Evolutionary conservation across 169 alveolate genomes (phyloP), one percentile per base, ranked within the genome.

Genomic region (Neospora caninum): DNA sequence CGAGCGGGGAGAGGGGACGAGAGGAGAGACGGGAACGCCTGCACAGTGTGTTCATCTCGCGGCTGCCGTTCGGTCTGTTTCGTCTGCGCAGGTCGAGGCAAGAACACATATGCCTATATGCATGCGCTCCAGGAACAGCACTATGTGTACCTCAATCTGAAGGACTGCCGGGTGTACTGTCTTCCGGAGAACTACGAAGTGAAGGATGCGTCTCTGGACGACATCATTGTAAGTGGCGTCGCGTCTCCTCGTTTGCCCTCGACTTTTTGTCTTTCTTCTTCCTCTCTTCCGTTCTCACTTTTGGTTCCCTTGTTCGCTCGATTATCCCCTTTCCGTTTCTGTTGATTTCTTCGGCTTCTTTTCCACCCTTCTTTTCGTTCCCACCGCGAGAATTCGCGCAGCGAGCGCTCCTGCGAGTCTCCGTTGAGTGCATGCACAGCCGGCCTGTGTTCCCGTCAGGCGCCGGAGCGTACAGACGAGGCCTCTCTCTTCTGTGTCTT

Each of bases 181-280:
- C 96, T 99, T 0, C 99, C 99, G 39, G 99, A 99, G 93, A 98
- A 98, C 89, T 99, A 98, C 95, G 99, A 97, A 93, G 99, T 99
- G 49, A 97, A 97, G 45, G 99, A 99, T 91, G 98, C 98, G 73
- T 98, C 99, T 43, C 96, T 99, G 86, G 98, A 98, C 91, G 99
- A 98, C 95, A 99, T 99, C 69, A 98, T 97, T 92, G 96, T 95
- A 36, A 96, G 97, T 67, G 27, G 18, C n/a, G 49, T 6, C n/a
- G 39, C 45, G 10, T 34, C 80, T 7, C 67, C 86, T 38, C 86
- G 1, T 18, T 39, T 9, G 80, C 45, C 13, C 41, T 82, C 64
- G 13, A 0, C 13, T 42, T 0, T 34, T 58, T 54, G 31, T 38
- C 0, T 53, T 39, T 88, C 93, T 34, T 67, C n/a, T 9, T 18